A percentile compares a stretch with the other conserved stretches of the same genome.
Conservation (phyloP, 2,329 filamentous ascomycete genomes). For the Colletotrichum tamarilloi region DNA sequence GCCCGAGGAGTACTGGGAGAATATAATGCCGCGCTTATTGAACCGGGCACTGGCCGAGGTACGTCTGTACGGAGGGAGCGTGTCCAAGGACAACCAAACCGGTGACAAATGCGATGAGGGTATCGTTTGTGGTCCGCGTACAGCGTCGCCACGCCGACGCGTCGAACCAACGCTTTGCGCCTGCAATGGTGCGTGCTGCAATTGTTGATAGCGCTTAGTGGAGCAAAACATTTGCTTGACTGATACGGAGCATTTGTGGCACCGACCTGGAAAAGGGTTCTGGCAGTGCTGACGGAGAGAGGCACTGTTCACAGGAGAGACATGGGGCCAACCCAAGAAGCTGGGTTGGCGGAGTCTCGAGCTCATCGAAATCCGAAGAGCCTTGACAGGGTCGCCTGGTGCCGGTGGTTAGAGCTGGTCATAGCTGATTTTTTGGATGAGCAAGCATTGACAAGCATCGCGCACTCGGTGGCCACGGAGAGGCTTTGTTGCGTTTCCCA, state of each 20-base stretch:
- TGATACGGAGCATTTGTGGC: background rate
- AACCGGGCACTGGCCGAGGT: conserved; percentile 8
- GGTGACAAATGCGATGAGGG: background rate
- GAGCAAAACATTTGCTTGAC: background rate
- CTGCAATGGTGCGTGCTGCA: background rate
- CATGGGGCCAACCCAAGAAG: conserved; percentile 15
- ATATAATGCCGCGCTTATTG: background rate
- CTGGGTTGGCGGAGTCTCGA: conserved; percentile 15
- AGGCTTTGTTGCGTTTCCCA: background rate
- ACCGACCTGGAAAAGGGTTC: background rate
- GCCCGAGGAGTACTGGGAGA: too few species aligned
- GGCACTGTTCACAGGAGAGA: background rate
- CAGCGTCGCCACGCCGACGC: background rate
- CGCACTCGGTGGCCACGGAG: background rate
- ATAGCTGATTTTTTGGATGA: background rate
- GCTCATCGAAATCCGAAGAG: background rate
- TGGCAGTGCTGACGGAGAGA: background rate
- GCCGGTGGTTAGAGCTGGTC: conserved; percentile 15
- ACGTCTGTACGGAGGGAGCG: background rate
- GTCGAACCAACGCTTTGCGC: background rate
- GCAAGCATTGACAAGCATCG: background rate
- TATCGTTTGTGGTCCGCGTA: background rate
- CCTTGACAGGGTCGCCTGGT: background rate
- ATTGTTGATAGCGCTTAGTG: background rate
- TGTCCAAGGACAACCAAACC: background rate